Evolutionary conservation across 768 basidiomycete species (phyloP).

Genomic region (Phaeotremella fagi): DNA sequence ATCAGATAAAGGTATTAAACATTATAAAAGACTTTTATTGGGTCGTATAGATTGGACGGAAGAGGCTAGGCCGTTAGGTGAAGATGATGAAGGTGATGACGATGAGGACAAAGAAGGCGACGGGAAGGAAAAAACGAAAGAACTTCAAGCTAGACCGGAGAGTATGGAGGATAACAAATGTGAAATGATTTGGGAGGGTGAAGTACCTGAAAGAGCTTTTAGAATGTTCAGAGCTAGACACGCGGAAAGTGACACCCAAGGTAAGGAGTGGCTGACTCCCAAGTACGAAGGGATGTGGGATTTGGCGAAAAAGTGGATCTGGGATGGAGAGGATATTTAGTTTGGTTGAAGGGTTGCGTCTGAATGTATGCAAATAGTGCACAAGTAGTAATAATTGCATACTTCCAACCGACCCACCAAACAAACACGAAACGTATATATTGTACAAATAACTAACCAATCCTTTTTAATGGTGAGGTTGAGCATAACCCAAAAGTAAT

Average conservation of each 20-base stretch:
- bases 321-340: constrained; percentile 40
- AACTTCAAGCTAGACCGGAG: constrained; percentile 41
- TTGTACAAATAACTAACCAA: too few relatives aligned
- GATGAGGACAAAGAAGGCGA: constrained; percentile 57
- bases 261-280: constrained; percentile 77
- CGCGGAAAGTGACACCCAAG: constrained; percentile 61
- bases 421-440: too few relatives aligned
- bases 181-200: constrained; percentile 88
- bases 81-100: constrained; percentile 56
- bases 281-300: constrained; percentile 92
- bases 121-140: constrained; percentile 36
- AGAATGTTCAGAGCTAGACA: constrained; percentile 66
- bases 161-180: constrained; percentile 85
- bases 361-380: too few relatives aligned
- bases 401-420: too few relatives aligned
- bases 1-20: constrained; percentile 72
- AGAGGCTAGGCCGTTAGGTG: constrained; percentile 70
- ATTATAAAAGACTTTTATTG: constrained; percentile 81
- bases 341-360: too few relatives aligned
- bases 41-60: constrained; percentile 92
- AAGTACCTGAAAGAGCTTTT: constrained; percentile 75
- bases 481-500: constrained; percentile 18
- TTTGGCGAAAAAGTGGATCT: constrained; percentile 67
- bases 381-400: too few relatives aligned
- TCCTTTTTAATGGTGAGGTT: not conserved